Evolutionary conservation across 2,329 filamentous ascomycete species (phyloP), one percentile per base, ranked within the genome.

Genomic region (Alternaria arbusti): DNA sequence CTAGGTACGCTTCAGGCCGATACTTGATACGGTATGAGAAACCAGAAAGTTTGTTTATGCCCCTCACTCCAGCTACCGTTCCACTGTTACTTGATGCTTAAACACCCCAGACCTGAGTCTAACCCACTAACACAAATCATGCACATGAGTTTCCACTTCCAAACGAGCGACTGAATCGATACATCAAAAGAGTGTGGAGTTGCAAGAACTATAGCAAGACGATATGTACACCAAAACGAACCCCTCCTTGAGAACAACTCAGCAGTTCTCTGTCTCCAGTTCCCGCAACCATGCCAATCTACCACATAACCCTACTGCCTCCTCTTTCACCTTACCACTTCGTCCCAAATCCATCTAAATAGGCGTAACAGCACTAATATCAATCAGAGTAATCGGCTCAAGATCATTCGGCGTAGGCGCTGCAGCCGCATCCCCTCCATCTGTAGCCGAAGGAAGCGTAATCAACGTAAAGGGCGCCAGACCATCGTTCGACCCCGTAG

Each of bases 321-420:
- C 8, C 28, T 23, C 20, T 23, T 5, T 20, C 6, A 1, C 25
- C 9, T 1, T 4, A 10, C 8, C 1, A 7, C 12, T 6, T 40
- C 17, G 2, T 26, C 17, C 12, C 13, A 6, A 1, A 10, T 2
- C 15, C 15, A 32, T 30, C 23, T 46, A 59, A 10, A 59, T 59
- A 4, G 49, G 40, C 17, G 26, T 23, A 22, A 12, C 57, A 40
- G 36, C 17, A 23, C 36, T 43, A 17, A 60, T 17, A 12, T 56
- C 52, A 12, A 64, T 64, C 46, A 64, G 17, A 7, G 61, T 64
- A n/a, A 61, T 20, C 4, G 61, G 61, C 13, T 49, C 43, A 13
- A 61, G 44, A 22, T 57, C 54, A 43, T 61, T 57, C 9, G 54
- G 54, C 43, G 26, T 36, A 7, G 51, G 51, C 7, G 44, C 20